Evolutionary conservation across 176 grass and related monocot species (phyloP).

Genomic region (Bothriochloa decipiens): DNA sequence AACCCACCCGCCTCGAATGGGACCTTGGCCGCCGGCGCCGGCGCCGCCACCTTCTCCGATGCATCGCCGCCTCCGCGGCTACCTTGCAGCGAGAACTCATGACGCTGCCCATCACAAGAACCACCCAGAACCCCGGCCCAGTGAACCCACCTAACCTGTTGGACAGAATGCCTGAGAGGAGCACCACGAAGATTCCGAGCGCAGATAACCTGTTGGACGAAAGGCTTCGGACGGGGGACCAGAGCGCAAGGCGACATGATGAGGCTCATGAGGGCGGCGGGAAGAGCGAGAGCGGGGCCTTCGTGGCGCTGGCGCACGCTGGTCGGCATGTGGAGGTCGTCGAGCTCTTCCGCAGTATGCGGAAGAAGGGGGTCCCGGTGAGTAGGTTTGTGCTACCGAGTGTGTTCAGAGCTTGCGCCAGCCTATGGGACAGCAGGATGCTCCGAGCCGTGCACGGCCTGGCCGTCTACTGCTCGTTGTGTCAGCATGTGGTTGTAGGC

Average conservation of each 20-base stretch:
- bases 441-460: slow-evolving; percentile 48
- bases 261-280: not conserved
- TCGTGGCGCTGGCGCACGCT: slow-evolving; percentile 53
- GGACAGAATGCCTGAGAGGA: slow-evolving; percentile 38
- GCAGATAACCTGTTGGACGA: slow-evolving; percentile 19
- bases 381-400: slow-evolving; percentile 60
- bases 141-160: slow-evolving; percentile 24
- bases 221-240: not conserved
- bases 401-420: slow-evolving; percentile 51
- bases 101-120: slow-evolving; percentile 1
- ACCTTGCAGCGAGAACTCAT: slow-evolving; percentile 30
- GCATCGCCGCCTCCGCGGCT: slow-evolving; percentile 6
- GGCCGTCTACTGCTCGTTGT: slow-evolving; percentile 44
- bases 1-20: slow-evolving; percentile 35
- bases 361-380: slow-evolving; percentile 3
- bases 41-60: slow-evolving; percentile 11
- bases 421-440: slow-evolving; percentile 28
- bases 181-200: not conserved
- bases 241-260: not conserved
- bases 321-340: slow-evolving; percentile 44
- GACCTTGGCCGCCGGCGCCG: not conserved
- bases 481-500: slow-evolving; percentile 47
- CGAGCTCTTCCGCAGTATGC: slow-evolving; percentile 52
- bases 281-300: slow-evolving; percentile 46
- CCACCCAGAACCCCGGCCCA: not conserved